phyloP scores from a whole-genome alignment of 805 yeast genomes.

The Jamesozyma lodderae region DNA sequence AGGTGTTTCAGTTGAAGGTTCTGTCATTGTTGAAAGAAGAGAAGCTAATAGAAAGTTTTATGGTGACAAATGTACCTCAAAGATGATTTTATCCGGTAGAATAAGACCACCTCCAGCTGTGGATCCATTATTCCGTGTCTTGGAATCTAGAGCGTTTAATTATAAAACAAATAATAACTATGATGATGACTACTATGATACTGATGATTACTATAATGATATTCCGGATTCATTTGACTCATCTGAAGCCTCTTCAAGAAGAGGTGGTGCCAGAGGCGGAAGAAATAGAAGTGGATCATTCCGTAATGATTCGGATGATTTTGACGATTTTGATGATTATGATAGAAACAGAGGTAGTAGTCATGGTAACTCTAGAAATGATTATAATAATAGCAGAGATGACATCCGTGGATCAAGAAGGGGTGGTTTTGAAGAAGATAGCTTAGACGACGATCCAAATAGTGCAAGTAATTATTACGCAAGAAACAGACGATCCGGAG shows the following conservation, averaged over 20 bases:
- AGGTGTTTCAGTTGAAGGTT: conserved; percentile 94
- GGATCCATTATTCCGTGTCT: conserved; percentile 75
- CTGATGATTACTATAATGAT: conserved; percentile 51
- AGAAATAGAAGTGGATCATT: conserved; percentile 10
- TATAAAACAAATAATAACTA: conserved; percentile 39
- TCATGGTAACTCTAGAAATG: conserved; percentile 8
- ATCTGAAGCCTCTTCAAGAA: conserved; percentile 27
- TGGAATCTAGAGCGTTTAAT: conserved; percentile 77
- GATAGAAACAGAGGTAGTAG: conserved; percentile 10
- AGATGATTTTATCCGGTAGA: conserved; percentile 71
- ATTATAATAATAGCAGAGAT: conserved; percentile 7
- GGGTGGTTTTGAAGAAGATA: conserved; percentile 3
- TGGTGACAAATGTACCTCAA: conserved; percentile 83
- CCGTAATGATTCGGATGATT: conserved; percentile 21
- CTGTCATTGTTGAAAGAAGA: conserved; percentile 91
- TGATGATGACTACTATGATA: conserved; percentile 60
- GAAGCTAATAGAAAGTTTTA: conserved; percentile 95
- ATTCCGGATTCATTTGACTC: conserved; percentile 38
- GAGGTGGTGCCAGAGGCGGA: conserved; percentile 9
- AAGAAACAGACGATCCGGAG: conserved; percentile 22
- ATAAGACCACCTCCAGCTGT: conserved; percentile 91
- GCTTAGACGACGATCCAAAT: conserved; percentile 25
- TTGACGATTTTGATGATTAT: conserved; percentile 21
- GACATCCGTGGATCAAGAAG: not conserved
- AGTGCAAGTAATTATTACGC: conserved; percentile 37